phyloP scores from a whole-genome alignment of 441 rosid genomes.

The Lagerstroemia fauriei region DNA sequence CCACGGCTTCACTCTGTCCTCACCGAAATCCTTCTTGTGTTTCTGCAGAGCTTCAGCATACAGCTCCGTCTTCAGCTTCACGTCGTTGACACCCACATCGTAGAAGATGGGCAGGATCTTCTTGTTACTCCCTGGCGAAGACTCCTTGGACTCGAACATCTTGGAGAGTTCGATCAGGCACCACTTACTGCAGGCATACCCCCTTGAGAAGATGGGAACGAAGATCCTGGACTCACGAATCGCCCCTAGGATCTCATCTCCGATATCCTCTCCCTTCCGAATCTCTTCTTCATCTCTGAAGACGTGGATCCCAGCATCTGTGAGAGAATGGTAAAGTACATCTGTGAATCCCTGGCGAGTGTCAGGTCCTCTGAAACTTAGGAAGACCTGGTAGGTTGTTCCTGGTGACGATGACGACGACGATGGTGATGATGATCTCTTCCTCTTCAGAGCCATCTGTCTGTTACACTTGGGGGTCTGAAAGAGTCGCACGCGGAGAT shows the following conservation, averaged over 20 bases:
- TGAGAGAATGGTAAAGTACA: background rate
- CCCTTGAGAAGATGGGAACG: background rate
- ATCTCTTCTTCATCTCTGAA: background rate
- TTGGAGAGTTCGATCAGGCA: background rate
- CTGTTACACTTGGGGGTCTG: no score
- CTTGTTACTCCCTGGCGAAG: background rate
- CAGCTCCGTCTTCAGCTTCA: background rate
- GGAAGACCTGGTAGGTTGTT: background rate
- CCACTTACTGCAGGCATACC: slow-evolving; percentile 10
- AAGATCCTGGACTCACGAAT: background rate
- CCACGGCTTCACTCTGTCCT: background rate
- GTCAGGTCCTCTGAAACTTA: background rate
- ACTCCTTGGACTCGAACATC: background rate
- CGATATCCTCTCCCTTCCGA: background rate
- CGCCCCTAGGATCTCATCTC: background rate
- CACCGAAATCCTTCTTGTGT: background rate
- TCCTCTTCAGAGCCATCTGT: no score
- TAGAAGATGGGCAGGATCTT: slow-evolving; percentile 11
- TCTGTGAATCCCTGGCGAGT: background rate
- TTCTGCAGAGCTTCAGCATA: background rate
- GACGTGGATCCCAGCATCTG: background rate
- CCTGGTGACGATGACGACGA: no score
- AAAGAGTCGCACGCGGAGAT: no score
- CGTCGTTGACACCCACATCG: background rate
- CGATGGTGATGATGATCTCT: background rate